These are phyloP conservation scores for Eimeria sp. DNA, from an alignment of 169 alveolate species.

Conservation along the genomic window DNA sequence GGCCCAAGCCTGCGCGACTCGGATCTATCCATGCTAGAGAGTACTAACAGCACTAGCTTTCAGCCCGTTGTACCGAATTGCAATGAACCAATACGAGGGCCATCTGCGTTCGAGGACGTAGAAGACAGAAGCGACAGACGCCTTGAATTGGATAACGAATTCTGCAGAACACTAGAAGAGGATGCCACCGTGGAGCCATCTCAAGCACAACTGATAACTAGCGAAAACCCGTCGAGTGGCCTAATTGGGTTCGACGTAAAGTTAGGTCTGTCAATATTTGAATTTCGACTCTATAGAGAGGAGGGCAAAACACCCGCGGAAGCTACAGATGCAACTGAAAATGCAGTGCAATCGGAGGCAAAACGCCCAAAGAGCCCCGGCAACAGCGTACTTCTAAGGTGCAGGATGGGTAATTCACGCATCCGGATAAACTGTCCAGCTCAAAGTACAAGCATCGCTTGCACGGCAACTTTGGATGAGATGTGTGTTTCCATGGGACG, in stretches of 20 bases:
- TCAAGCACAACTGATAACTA: neutral
- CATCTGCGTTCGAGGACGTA: neutral
- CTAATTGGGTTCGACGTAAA: conserved; percentile 48
- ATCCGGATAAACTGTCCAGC: conserved; percentile 11
- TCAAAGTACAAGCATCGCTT: conserved; percentile 15
- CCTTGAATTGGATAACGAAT: neutral
- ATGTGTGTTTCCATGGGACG: conserved; percentile 15
- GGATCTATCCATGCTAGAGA: neutral
- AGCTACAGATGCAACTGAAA: neutral
- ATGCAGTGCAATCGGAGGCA: neutral
- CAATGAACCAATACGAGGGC: neutral
- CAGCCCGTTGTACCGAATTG: neutral
- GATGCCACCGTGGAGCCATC: neutral
- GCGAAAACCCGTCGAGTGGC: neutral
- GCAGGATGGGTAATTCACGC: conserved; percentile 6
- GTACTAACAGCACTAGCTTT: neutral
- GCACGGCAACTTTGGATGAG: conserved; percentile 42
- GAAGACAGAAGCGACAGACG: neutral
- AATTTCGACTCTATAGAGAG: conserved; percentile 45
- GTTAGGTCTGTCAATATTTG: conserved; percentile 26
- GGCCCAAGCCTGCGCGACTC: neutral
- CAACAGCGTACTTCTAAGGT: conserved; percentile 14
- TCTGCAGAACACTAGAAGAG: neutral
- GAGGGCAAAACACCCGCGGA: too few species aligned
- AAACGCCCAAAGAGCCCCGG: neutral